phyloP scores from a whole-genome alignment of 2,329 filamentous ascomycete genomes.

The Clathrospora elynae region DNA sequence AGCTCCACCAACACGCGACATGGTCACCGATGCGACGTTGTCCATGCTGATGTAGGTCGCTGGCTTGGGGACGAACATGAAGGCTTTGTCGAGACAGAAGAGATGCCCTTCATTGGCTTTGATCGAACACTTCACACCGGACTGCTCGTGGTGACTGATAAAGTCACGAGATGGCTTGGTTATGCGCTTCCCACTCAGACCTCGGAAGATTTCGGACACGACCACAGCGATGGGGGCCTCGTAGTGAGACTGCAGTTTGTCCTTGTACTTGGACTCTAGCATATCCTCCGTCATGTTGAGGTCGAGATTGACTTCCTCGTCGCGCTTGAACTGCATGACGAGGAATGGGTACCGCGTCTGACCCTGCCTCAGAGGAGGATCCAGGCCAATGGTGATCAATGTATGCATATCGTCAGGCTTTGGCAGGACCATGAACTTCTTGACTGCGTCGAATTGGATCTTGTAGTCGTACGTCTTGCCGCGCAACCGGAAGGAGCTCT shows the following conservation, averaged over 20 bases:
- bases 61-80: slow-evolving; percentile 98
- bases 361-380: slow-evolving; percentile 92
- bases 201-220: slow-evolving; percentile 92
- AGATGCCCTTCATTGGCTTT: slow-evolving; percentile 98
- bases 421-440: slow-evolving; percentile 97
- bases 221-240: slow-evolving; percentile 88
- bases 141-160: slow-evolving; percentile 87
- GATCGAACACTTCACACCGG: slow-evolving; percentile 99
- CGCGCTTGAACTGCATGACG: slow-evolving; percentile 98
- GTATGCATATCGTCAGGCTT: slow-evolving; percentile 98
- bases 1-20: slow-evolving; percentile 92
- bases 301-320: slow-evolving; percentile 95
- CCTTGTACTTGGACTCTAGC: slow-evolving; percentile 83
- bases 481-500: slow-evolving; percentile 92
- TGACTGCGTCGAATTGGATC: slow-evolving; percentile 96
- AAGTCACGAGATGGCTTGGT: slow-evolving; percentile 95
- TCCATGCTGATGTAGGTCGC: slow-evolving; percentile 97
- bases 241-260: slow-evolving; percentile 85
- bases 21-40: slow-evolving; percentile 86
- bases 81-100: slow-evolving; percentile 96
- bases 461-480: slow-evolving; percentile 99
- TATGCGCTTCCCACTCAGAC: slow-evolving; percentile 92
- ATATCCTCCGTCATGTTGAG: slow-evolving; percentile 94
- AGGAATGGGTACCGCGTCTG: slow-evolving; percentile 98
- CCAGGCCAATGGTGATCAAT: slow-evolving; percentile 90